These are phyloP conservation scores for Sporothrix pseudoabietina DNA, from an alignment of 2,329 filamentous ascomycete genomes.

Conservation along the genomic window DNA sequence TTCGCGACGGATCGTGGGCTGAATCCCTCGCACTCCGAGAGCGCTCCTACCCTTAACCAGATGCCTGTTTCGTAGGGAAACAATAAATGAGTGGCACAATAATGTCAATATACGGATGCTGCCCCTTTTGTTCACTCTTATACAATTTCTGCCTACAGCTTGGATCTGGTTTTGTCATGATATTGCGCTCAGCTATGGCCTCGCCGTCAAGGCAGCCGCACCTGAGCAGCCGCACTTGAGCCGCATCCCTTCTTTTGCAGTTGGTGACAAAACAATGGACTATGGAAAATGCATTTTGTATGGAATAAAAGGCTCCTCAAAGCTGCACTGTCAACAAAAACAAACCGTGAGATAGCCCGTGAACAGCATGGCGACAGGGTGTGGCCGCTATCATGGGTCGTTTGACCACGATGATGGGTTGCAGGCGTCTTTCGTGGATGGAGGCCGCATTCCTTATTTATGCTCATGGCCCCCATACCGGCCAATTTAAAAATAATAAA, in stretches of 20 bases:
- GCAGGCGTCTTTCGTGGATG: background rate
- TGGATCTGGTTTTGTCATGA: background rate
- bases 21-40: background rate
- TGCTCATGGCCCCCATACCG: background rate
- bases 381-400: background rate
- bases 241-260: background rate
- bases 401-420: background rate
- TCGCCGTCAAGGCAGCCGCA: background rate
- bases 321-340: background rate
- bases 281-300: background rate
- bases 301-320: background rate
- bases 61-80: background rate
- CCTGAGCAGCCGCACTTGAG: background rate
- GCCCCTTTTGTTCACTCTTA: background rate
- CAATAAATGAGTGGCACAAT: background rate
- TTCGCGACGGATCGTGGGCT: background rate
- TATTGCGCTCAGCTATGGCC: background rate
- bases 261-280: background rate
- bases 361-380: background rate
- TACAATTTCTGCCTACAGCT: background rate
- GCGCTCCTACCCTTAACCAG: background rate
- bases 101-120: background rate
- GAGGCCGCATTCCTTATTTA: background rate
- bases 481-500: too few species aligned
- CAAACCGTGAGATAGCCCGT: background rate